Conservation (phyloP, 129 eudicot species). For the carrot (Daucus carota) region DH1_v3.0 NC_030381.2:36740001-36740500, state of each 20-base stretch:
- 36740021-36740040: slow-evolving; percentile 24
- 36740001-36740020: slow-evolving; percentile 12
- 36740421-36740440: slow-evolving; percentile 63
- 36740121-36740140: slow-evolving; percentile 60
- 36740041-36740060: slow-evolving; percentile 48
- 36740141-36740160: neutral
- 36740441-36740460: slow-evolving; percentile 68
- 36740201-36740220: too few species aligned
- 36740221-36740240: too few species aligned
- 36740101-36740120: slow-evolving; percentile 65
- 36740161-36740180: neutral
- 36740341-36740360: neutral
- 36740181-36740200: neutral
- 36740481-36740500: slow-evolving; percentile 88
- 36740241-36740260: neutral
- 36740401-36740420: slow-evolving; percentile 42
- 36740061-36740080: slow-evolving; percentile 76
- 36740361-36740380: neutral
- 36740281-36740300: neutral
- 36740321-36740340: neutral
- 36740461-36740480: slow-evolving; percentile 91
- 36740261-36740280: neutral
- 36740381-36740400: neutral
- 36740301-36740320: neutral
- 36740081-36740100: slow-evolving; percentile 68